Conservation (phyloP, 2,329 filamentous ascomycete genomes). For the Neurospora crassa region DNA sequence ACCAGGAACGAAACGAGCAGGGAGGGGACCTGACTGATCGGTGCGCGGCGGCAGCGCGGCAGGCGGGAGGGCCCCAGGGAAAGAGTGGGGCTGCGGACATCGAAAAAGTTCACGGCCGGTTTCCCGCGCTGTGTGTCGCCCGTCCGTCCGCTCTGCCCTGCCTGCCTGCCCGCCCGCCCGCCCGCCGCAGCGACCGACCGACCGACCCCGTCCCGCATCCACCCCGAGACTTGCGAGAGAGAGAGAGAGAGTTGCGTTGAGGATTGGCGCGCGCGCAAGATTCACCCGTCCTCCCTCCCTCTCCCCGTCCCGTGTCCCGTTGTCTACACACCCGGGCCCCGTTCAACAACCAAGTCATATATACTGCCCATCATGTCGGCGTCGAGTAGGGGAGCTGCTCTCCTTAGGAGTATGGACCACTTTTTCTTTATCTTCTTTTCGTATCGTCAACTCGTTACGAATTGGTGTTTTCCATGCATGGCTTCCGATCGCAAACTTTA, state of each 20-base stretch:
- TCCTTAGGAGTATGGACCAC: conserved; percentile 35
- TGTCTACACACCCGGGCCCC: neutral
- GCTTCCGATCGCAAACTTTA: neutral
- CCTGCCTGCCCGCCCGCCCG: neutral
- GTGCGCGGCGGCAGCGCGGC: neutral
- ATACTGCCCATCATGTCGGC: conserved; percentile 36
- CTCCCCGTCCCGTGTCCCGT: neutral
- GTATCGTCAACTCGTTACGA: neutral
- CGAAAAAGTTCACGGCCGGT: conserved; percentile 21
- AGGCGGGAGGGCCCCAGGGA: neutral
- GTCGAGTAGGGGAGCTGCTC: conserved; percentile 45
- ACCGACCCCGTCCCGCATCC: conserved; percentile 1
- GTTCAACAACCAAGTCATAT: neutral
- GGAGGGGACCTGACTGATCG: neutral
- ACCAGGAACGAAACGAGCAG: conserved; percentile 1
- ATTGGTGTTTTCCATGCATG: neutral
- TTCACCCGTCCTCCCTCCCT: neutral
- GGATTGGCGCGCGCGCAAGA: neutral
- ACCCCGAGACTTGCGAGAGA: conserved; percentile 3
- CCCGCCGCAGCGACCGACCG: neutral
- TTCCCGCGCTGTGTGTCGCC: conserved; percentile 1
- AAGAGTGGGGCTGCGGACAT: conserved; percentile 4
- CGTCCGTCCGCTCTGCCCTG: neutral
- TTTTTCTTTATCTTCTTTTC: neutral
- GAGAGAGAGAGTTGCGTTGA: conserved; percentile 7